A percentile compares a stretch with the other conserved stretches of the same genome.
These are phyloP conservation scores for Hygrophila difformis DNA, from an alignment of 257 asterid genomes.

Conservation along the genomic window DNA sequence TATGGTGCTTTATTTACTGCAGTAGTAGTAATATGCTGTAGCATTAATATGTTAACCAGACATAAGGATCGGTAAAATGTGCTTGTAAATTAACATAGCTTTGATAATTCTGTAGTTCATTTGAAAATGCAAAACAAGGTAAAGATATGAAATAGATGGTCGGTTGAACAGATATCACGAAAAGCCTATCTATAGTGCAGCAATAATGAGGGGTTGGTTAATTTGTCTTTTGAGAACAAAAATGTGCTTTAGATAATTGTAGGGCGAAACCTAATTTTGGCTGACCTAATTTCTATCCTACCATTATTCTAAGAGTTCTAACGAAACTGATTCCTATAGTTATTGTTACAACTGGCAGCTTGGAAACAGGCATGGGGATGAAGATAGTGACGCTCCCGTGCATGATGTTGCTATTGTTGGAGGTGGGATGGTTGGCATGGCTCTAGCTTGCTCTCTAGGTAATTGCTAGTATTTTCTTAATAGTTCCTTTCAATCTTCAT, in stretches of 20 bases:
- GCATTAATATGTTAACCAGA: background rate
- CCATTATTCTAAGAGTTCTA: background rate
- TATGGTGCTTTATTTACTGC: slow-evolving; percentile 8
- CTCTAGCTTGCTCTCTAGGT: slow-evolving; percentile 92
- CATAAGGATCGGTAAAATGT: slow-evolving; percentile 1
- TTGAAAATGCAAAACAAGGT: background rate
- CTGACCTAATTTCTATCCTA: slow-evolving; percentile 3
- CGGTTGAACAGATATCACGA: background rate
- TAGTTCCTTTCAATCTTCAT: background rate
- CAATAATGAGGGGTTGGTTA: background rate
- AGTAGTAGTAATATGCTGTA: slow-evolving; percentile 3
- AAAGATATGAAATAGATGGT: background rate
- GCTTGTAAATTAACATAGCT: too few species aligned
- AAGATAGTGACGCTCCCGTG: slow-evolving; percentile 28
- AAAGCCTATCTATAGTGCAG: slow-evolving; percentile 9
- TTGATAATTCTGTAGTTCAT: too few species aligned
- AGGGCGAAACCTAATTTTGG: slow-evolving; percentile 1
- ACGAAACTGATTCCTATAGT: slow-evolving; percentile 9
- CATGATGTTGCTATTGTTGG: slow-evolving; percentile 97
- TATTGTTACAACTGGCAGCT: slow-evolving; percentile 25
- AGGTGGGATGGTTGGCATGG: slow-evolving; percentile 99
- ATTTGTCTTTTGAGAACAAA: slow-evolving; percentile 10
- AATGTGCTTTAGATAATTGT: background rate
- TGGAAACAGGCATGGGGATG: slow-evolving; percentile 19
- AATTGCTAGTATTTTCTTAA: slow-evolving; percentile 13